Evolutionary conservation across 2,329 filamentous ascomycete genomes (phyloP).

Genomic region (Talaromyces albobiverticillius): DNA sequence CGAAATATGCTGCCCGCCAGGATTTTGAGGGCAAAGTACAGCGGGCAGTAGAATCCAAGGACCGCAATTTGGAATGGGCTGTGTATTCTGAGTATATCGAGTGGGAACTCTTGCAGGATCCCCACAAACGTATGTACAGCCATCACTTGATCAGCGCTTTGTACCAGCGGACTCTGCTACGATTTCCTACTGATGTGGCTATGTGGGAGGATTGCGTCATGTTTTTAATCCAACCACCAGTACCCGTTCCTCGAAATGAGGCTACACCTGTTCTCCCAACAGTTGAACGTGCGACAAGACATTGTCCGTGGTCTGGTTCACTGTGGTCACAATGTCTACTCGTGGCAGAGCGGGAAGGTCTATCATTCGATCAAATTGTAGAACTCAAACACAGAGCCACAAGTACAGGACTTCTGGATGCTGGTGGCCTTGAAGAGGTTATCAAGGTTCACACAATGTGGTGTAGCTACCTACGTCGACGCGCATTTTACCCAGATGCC

Average conservation of each 20-base stretch:
- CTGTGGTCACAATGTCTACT: constrained; percentile 90
- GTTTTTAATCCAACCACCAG: constrained; percentile 59
- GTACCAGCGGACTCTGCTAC: constrained; percentile 72
- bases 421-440: constrained; percentile 80
- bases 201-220: constrained; percentile 84
- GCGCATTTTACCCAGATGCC: constrained; percentile 70
- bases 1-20: constrained; percentile 52
- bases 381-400: constrained; percentile 90
- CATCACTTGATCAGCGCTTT: constrained; percentile 59
- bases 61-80: constrained; percentile 52
- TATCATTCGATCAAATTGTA: constrained; percentile 77
- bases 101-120: constrained; percentile 71
- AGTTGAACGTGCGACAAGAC: constrained; percentile 76
- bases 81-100: constrained; percentile 69
- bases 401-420: constrained; percentile 77
- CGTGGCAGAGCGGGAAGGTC: constrained; percentile 73
- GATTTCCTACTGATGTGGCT: constrained; percentile 69
- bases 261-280: constrained; percentile 61
- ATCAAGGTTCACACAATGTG: constrained; percentile 90
- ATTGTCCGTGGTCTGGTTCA: constrained; percentile 88
- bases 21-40: constrained; percentile 54
- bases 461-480: constrained; percentile 89
- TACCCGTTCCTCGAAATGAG: constrained; percentile 45
- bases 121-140: constrained; percentile 54
- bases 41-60: constrained; percentile 50